Evolutionary conservation across 345 rosid species (phyloP).

Genomic region (Lepidium sativum): DNA sequence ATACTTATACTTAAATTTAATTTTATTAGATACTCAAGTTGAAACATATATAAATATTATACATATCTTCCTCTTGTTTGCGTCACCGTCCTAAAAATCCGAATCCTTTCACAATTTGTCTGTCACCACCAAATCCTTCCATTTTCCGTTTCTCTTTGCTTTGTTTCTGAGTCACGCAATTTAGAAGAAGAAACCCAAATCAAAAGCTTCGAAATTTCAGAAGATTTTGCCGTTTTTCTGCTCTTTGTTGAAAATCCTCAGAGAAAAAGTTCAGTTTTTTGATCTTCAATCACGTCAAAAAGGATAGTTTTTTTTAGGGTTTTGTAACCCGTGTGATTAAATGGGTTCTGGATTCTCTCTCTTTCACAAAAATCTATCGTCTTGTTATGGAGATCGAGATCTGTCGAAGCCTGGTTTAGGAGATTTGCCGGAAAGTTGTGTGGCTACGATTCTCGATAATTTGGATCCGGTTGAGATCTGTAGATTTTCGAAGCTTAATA

Average conservation of each 20-base stretch:
- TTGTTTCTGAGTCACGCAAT: conserved; percentile 1
- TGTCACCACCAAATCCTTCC: conserved; percentile 26
- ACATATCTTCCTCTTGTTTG: neutral
- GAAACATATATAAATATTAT: neutral
- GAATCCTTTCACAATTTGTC: neutral
- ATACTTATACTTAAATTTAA: neutral
- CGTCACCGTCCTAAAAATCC: conserved; percentile 13
- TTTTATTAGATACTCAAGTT: neutral
- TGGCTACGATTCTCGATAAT: conserved; percentile 49
- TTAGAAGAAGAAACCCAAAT: conserved; percentile 6
- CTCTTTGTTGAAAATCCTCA: neutral
- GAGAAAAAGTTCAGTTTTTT: neutral
- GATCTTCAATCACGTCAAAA: too few relatives aligned
- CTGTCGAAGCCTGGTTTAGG: conserved; percentile 41
- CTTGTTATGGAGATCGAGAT: conserved; percentile 9
- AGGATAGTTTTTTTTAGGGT: too few relatives aligned
- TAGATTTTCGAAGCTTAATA: conserved; percentile 55
- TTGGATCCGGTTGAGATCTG: conserved; percentile 84
- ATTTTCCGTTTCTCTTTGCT: neutral
- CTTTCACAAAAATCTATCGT: conserved; percentile 18
- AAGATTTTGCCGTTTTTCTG: neutral
- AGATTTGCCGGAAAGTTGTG: conserved; percentile 79
- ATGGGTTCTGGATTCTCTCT: conserved; percentile 67
- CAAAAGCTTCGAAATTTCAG: conserved; percentile 1
- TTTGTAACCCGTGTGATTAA: conserved; percentile 6